Evolutionary conservation across 805 yeast genomes (phyloP), one percentile per base, ranked within the genome.

Genomic region (Peterozyma toletana): DNA sequence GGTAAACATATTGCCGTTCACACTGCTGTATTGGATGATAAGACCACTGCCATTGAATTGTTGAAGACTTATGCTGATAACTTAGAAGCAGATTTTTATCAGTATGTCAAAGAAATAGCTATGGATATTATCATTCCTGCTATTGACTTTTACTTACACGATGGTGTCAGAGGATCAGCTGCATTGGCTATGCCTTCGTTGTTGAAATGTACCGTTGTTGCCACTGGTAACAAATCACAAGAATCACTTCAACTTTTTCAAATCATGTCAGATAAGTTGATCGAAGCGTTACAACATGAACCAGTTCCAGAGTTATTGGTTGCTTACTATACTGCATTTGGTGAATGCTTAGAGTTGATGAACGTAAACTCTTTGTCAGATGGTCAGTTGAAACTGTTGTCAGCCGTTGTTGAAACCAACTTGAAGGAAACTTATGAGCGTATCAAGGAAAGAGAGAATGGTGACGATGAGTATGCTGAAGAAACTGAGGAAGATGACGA

Each of bases 1-100:
- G 99, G 98, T 43, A 90, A 88, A 62, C 90, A 87, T 56, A 79
- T 93, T 55, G 98, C 97, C 17, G 88, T 93, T 42, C 96, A 91
- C 59, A 90, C 97, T 3, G 88, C 96, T 11, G 70, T 86, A n/a
- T 71, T 93, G 47, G 99, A 93, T 58, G 98, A 91, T 50, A 93
- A 93, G 64, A 90, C 87, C 3, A 75, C 83, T 37, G 97, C 98
- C 6, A 86, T 93, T 70, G 97, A 91, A 57, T 68, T 91, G 42
- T 68, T 93, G 43, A 78, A 87, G 50, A 77, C 83, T 5, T 93
- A 93, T 58, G 95, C 96, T 13, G 80, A 83, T 39, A 85, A 86
- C 48, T 73, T 93, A 50, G 87, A 86, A 49, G 90, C 77, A 18
- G 83, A 77, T 43, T 93, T 93, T 62, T 83, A 77, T 53, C 90